Evolutionary conservation across 257 asterid species (phyloP).

Genomic region (Paulownia fortunei): DNA sequence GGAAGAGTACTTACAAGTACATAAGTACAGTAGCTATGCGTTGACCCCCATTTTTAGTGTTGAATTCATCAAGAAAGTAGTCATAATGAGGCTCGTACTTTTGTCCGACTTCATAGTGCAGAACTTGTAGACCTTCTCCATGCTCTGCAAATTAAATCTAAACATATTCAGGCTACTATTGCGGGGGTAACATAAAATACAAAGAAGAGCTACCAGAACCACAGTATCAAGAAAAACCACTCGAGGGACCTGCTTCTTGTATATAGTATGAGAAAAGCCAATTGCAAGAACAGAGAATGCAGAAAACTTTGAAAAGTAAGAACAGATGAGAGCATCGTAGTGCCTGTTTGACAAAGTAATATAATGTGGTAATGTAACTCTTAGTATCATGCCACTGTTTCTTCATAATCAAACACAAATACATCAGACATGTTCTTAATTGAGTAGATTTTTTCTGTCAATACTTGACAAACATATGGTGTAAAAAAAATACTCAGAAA

Average conservation of each 20-base stretch:
- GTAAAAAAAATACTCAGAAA: not conserved
- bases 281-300: not conserved
- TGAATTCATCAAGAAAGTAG: conserved; percentile 73
- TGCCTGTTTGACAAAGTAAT: not conserved
- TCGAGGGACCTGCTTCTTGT: conserved; percentile 20
- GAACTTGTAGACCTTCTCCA: conserved; percentile 89
- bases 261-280: conserved; percentile 1
- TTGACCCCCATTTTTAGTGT: conserved; percentile 90
- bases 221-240: not conserved
- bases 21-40: conserved; percentile 91
- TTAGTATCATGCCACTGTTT: not conserved
- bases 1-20: conserved; percentile 69
- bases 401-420: not conserved
- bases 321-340: not conserved
- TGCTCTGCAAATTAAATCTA: conserved; percentile 57
- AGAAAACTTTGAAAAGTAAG: not conserved
- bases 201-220: conserved; percentile 1
- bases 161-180: conserved; percentile 26
- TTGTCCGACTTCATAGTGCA: conserved; percentile 90
- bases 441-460: not conserved
- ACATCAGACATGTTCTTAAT: not conserved
- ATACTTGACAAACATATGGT: not conserved
- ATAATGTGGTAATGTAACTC: not conserved
- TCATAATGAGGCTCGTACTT: conserved; percentile 92
- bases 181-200: not conserved